Percentiles rank a stretch among this genome's conserved stretches.
These are phyloP conservation scores for Protomyces macrosporus DNA, from an alignment of 1,139 yeast genomes.

Conservation along the genomic window DNA sequence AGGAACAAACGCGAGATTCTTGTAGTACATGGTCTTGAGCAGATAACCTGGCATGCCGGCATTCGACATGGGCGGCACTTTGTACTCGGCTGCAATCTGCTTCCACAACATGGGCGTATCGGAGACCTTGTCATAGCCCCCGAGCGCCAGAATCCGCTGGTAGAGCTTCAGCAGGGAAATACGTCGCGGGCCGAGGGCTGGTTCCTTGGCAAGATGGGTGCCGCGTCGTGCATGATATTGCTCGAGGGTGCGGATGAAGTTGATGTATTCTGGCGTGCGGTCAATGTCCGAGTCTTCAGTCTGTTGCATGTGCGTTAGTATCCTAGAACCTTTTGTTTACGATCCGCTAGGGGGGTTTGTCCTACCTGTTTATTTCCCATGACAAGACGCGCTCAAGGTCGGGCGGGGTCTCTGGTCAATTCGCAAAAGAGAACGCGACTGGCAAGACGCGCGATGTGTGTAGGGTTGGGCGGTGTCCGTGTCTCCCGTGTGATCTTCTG, in stretches of 20 bases:
- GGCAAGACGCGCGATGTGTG: no score
- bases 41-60: slow-evolving; percentile 29
- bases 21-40: slow-evolving; percentile 30
- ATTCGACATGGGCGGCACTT: slow-evolving; percentile 29
- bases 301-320: background rate
- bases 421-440: no score
- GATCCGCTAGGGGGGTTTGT: background rate
- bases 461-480: no score
- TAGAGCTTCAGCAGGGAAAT: slow-evolving; percentile 29
- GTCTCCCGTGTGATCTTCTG: no score
- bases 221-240: slow-evolving; percentile 27
- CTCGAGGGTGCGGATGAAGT: slow-evolving; percentile 26
- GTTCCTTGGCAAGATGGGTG: slow-evolving; percentile 27
- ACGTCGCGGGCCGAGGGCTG: slow-evolving; percentile 27
- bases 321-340: background rate
- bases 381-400: background rate
- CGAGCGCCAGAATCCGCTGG: slow-evolving; percentile 27
- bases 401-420: background rate
- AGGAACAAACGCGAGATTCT: slow-evolving; percentile 27
- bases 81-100: slow-evolving; percentile 26
- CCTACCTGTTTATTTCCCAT: background rate
- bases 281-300: slow-evolving; percentile 29
- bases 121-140: slow-evolving; percentile 31
- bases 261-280: slow-evolving; percentile 27
- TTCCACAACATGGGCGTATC: slow-evolving; percentile 28